Evolutionary conservation across 2,329 filamentous ascomycete species (phyloP).

Genomic region (Amphichorda felina): DNA sequence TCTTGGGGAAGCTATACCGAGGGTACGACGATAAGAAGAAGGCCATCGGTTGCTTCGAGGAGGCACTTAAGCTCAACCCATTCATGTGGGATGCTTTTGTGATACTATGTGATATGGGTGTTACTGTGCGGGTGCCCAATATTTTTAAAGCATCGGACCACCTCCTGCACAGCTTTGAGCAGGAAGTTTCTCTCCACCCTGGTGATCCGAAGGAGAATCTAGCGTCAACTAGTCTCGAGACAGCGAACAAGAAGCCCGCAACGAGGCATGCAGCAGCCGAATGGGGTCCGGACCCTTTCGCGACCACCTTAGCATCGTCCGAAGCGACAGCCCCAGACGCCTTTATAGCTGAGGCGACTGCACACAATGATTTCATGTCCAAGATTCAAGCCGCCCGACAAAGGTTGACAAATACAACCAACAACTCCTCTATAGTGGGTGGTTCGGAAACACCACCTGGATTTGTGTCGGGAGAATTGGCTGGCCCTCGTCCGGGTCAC

Average conservation of each 20-base stretch:
- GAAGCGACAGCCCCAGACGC: conserved; percentile 9
- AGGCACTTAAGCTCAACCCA: conserved; percentile 78
- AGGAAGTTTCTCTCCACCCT: conserved; percentile 6
- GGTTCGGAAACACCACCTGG: conserved; percentile 48
- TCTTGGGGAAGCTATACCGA: conserved; percentile 80
- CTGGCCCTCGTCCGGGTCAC: conserved; percentile 11
- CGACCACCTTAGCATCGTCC: neutral
- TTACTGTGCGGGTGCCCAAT: conserved; percentile 69
- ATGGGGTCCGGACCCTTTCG: conserved; percentile 36
- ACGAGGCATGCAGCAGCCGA: conserved; percentile 23
- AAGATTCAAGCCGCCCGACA: conserved; percentile 41
- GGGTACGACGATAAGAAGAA: conserved; percentile 73
- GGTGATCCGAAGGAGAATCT: conserved; percentile 23
- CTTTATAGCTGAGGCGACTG: conserved; percentile 27
- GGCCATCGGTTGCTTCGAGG: conserved; percentile 77
- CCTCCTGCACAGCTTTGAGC: conserved; percentile 35
- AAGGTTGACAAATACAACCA: conserved; percentile 23
- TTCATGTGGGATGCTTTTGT: conserved; percentile 98
- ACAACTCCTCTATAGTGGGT: conserved; percentile 31
- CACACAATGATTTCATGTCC: conserved; percentile 43
- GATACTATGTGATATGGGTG: conserved; percentile 76
- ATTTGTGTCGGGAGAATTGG: conserved; percentile 9
- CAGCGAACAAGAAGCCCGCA: conserved; percentile 26
- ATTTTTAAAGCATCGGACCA: conserved; percentile 66
- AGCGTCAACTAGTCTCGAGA: conserved; percentile 20